Conservation (phyloP, 371 early-diverging fungal genomes). For the Ordospora colligata region DNA sequence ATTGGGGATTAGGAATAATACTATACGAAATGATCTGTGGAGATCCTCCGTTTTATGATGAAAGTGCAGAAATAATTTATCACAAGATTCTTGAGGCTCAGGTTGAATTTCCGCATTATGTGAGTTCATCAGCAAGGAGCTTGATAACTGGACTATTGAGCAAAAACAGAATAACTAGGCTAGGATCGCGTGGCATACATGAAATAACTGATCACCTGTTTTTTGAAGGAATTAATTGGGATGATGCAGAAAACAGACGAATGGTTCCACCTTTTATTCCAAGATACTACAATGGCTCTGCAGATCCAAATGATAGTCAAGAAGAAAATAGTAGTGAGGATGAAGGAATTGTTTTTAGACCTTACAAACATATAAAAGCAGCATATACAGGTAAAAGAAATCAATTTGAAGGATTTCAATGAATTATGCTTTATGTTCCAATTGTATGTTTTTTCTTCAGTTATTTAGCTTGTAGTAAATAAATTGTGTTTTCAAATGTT, state of each 20-base stretch:
- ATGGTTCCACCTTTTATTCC: constrained; percentile 79
- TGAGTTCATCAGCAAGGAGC: constrained; percentile 67
- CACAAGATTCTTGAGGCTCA: constrained; percentile 47
- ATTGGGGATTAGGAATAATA: constrained; percentile 84
- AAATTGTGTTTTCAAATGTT: too few species aligned
- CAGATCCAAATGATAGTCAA: neutral
- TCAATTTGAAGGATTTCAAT: too few species aligned
- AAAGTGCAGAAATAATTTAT: constrained; percentile 48
- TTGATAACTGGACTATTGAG: constrained; percentile 64
- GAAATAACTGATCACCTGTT: constrained; percentile 73
- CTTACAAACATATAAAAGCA: neutral
- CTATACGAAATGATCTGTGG: constrained; percentile 91
- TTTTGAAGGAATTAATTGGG: constrained; percentile 74
- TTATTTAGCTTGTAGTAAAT: too few species aligned
- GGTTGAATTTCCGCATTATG: constrained; percentile 67
- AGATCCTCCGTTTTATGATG: constrained; percentile 69
- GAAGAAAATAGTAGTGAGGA: neutral
- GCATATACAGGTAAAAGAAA: too few species aligned
- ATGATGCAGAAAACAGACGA: constrained; percentile 69
- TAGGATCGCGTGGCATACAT: constrained; percentile 66
- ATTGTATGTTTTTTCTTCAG: too few species aligned
- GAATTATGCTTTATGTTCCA: too few species aligned
- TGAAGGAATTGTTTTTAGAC: neutral
- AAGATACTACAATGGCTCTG: too few species aligned
- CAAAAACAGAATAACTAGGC: constrained; percentile 66